Evolutionary conservation across 1,284 basidiomycete species (phyloP), one percentile per base, ranked within the genome.

Genomic region (Puccinia triticina): DNA sequence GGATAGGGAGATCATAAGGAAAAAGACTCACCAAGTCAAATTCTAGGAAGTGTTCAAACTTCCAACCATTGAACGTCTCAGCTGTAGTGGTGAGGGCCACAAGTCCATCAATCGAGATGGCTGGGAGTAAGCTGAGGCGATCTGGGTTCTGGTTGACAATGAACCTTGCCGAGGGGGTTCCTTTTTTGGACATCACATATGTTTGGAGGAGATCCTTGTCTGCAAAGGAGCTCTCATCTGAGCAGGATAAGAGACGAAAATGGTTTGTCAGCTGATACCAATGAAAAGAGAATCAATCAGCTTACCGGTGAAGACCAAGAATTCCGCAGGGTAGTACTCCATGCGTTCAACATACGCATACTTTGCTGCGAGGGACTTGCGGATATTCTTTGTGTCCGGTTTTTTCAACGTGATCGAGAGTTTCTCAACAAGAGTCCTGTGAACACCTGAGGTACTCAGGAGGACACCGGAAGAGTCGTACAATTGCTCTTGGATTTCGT

Each of bases 21-120:
- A 29, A 29, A 64, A 64, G 50, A 29, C 59, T 64, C 29, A 64
- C 59, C 59, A 64, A 64, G n/a, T 64, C n/a, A 29, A 64, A 64
- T 29, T 64, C 12, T 11, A 64, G 18, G 26, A 64, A 64, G 18
- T 64, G 59, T 18, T 64, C 59, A 64, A 64, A 64, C 23, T 64
- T 64, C 2, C 14, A 26, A 64, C 59, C 34, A 32, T 64, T 64
- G 26, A 64, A 64, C 4, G 59, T 64, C 59, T 64, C 59, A n/a
- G n/a, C 3, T 64, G 59, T 64, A 11, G 59, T 64, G 3, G 59
- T 64, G 8, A 64, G 59, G 26, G 59, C 8, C 26, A 64, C 5
- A 5, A 64, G 18, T 64, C 59, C 59, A 11, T 37, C n/a, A 29
- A 64, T 64, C 12, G 40, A 43, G 40, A 43, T 43, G 7, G 40